These are phyloP conservation scores for Colletotrichum endophyticum DNA, from an alignment of 2,329 filamentous ascomycete species.

Conservation along the genomic window DNA sequence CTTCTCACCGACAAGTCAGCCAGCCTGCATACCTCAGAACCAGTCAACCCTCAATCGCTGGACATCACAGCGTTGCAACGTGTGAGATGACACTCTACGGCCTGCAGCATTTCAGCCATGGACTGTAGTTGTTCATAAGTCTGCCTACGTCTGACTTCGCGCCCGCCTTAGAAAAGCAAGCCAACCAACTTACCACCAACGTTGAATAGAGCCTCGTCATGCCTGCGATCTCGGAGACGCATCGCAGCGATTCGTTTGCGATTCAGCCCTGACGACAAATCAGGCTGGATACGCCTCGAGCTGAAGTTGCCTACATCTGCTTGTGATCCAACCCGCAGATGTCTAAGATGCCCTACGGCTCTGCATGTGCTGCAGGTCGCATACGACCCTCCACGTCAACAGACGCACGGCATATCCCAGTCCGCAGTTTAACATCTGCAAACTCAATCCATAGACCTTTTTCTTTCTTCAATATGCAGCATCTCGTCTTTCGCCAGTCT, in stretches of 20 bases:
- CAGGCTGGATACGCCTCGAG: neutral
- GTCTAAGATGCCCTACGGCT: neutral
- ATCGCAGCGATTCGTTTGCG: neutral
- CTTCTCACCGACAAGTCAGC: neutral
- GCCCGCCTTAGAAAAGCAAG: neutral
- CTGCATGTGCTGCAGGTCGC: neutral
- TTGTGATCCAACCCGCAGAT: neutral
- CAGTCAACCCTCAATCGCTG: neutral
- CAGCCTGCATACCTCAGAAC: neutral
- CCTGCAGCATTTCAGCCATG: neutral
- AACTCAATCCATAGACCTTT: neutral
- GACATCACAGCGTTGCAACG: neutral
- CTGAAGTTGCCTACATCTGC: neutral
- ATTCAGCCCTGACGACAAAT: neutral
- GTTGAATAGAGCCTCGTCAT: neutral
- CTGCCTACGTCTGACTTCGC: neutral
- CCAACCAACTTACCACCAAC: neutral
- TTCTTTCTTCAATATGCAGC: neutral
- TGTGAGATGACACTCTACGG: rapidly evolving
- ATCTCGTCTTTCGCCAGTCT: neutral
- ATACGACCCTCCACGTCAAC: neutral
- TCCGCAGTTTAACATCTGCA: neutral
- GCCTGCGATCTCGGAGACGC: neutral
- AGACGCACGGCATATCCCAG: neutral
- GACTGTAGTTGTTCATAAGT: neutral